Percentiles rank a stretch among this genome's conserved stretches.
Conservation (phyloP, 2,329 filamentous ascomycete genomes). For the Botrytis elliptica region DNA sequence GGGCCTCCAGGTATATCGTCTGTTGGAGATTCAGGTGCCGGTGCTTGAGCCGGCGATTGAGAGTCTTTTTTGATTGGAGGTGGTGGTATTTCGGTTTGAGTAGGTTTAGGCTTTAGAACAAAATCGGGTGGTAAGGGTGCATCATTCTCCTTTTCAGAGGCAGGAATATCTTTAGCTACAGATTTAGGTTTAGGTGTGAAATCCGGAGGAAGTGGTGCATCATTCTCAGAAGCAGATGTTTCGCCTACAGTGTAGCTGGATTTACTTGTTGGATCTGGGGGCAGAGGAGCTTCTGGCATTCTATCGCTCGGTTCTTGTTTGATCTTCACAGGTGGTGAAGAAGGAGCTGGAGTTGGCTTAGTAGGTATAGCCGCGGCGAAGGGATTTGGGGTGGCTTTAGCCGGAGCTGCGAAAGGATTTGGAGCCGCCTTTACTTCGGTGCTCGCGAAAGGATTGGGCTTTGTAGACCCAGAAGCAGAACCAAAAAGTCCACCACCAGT, state of each 20-base stretch:
- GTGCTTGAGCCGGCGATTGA: constrained; percentile 25
- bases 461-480: constrained; percentile 25
- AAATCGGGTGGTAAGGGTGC: constrained; percentile 46
- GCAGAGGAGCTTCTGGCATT: constrained; percentile 43
- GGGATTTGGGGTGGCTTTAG: constrained; percentile 22
- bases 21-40: constrained; percentile 31
- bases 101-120: constrained; percentile 27
- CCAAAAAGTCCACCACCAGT: constrained; percentile 27
- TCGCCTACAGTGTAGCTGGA: constrained; percentile 39
- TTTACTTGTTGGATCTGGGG: constrained; percentile 46
- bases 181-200: constrained; percentile 32
- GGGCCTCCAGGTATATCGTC: constrained; percentile 37
- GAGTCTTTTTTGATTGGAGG: constrained; percentile 12
- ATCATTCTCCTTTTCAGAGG: constrained; percentile 37
- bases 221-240: constrained; percentile 43
- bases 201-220: constrained; percentile 46
- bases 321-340: constrained; percentile 28
- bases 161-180: background rate
- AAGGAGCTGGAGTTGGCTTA: constrained; percentile 23
- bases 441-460: constrained; percentile 26
- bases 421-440: constrained; percentile 3
- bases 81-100: constrained; percentile 21
- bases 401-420: constrained; percentile 6
- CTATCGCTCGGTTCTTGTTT: constrained; percentile 33
- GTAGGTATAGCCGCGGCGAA: constrained; percentile 27